Base-by-base conservation (phyloP, 371 early-diverging fungal genomes). In the Haplosporangium sp. region DNA sequence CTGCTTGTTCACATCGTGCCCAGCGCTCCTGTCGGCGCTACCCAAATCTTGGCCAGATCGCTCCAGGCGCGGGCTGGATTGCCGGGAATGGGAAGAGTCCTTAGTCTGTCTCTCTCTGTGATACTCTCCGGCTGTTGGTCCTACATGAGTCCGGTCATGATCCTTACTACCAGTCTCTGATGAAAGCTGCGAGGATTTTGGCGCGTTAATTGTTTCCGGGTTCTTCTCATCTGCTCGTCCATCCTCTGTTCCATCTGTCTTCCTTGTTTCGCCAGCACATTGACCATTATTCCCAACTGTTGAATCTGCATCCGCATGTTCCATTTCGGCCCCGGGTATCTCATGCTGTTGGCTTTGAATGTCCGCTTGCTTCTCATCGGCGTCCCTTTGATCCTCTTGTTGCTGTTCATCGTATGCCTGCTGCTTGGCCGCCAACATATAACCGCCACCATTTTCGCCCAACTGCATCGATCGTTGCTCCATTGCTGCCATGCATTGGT, bases 401-500 rank as follows among this genome's bases (percentile, higher is more conserved):
- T 75, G 68, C 48, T 73, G 74, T 21, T 74, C 74, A 23, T 74
- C 69, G 42, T 64, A 69, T 5, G 64, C 74, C 43, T 74, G 74
- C 47, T 74, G 74, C 51, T 67, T 74, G 3, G 74, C 74, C n/a
- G 74, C 74, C 48, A 74, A 13, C 70, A 75, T 75, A 36, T 69
- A 69, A 36, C 64, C 64, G 13, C 40, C 47, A 14, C 38, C 61
- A 23, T 48, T 62, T 12, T 71, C 68, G 18, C 68, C 54, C 38
- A 70, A 18, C 13, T 42, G 52, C 58, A 66, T 20, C 16, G 76
- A 56, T 13, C 76, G 76, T 55, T 69, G 69, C 59, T 75, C 76
- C 76, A 75, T 75, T 2, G 76, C 76, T 6, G 76, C 76, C 76
- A 75, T 75, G 48, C 77, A 76, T 36, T 54, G 53, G 57, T 76